Percentiles rank a stretch among this genome's conserved stretches.
phyloP scores from a whole-genome alignment of 2,329 filamentous ascomycete species.

The Hypoxylon sp. region DNA sequence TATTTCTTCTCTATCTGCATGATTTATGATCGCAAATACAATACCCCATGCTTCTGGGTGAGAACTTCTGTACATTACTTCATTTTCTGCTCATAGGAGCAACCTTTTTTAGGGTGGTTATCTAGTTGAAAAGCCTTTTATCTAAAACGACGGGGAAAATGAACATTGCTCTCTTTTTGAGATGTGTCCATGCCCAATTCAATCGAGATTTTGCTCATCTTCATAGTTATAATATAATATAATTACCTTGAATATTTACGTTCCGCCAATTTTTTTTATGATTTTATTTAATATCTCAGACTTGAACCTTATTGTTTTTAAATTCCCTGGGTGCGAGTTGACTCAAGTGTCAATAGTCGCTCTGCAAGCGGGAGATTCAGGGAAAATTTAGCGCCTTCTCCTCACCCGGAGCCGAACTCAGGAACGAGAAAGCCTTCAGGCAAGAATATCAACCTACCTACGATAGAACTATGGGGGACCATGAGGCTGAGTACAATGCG shows the following conservation, averaged over 20 bases:
- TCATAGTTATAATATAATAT: not conserved
- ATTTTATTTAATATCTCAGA: not conserved
- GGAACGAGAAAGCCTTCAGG: not conserved
- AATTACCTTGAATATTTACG: not conserved
- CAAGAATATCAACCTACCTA: not conserved
- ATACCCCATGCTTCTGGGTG: conserved; percentile 34
- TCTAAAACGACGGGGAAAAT: conserved; percentile 4
- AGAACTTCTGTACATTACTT: conserved; percentile 39
- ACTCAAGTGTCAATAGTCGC: not conserved
- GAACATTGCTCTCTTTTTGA: conserved; percentile 7
- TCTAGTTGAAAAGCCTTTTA: conserved; percentile 3
- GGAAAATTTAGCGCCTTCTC: conserved; percentile 28
- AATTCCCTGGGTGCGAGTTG: not conserved
- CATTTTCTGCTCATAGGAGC: conserved; percentile 12
- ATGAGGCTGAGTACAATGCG: not conserved
- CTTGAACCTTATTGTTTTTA: not conserved
- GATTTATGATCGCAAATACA: conserved; percentile 42
- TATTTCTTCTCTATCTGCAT: conserved; percentile 26
- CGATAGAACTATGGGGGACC: conserved; percentile 18
- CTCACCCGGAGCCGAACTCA: conserved; percentile 5
- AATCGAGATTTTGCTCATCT: not conserved
- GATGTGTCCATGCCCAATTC: not conserved
- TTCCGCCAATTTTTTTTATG: not conserved
- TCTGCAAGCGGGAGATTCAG: not conserved
- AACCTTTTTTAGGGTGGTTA: conserved; percentile 1